phyloP scores from a whole-genome alignment of 805 yeast genomes.

The Metschnikowia koreensis region DNA sequence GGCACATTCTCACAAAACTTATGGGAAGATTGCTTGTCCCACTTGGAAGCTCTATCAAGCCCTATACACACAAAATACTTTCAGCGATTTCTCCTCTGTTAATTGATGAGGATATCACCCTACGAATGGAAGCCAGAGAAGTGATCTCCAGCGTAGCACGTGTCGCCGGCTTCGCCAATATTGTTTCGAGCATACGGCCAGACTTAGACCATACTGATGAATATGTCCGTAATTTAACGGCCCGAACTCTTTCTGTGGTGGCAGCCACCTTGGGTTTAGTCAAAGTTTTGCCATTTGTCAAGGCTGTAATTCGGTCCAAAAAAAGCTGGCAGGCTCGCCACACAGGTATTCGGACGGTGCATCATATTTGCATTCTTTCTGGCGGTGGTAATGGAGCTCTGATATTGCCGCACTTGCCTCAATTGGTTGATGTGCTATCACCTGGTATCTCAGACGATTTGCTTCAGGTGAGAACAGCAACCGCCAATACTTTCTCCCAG shows the following conservation, averaged over 20 bases:
- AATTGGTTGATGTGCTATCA: conserved; percentile 58
- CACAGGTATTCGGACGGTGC: conserved; percentile 75
- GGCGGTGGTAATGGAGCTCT: conserved; percentile 53
- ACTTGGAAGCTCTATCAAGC: conserved; percentile 63
- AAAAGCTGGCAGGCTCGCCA: conserved; percentile 81
- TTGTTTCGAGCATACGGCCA: conserved; percentile 76
- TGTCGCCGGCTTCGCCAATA: conserved; percentile 78
- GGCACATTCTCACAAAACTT: conserved; percentile 77
- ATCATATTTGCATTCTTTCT: conserved; percentile 64
- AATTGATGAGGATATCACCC: conserved; percentile 73
- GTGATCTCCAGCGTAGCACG: conserved; percentile 70
- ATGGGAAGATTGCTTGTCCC: conserved; percentile 66
- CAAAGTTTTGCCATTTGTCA: conserved; percentile 71
- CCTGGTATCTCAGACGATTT: conserved; percentile 67
- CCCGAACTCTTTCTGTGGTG: conserved; percentile 80
- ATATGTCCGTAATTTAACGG: conserved; percentile 68
- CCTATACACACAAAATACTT: conserved; percentile 70
- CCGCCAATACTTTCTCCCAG: conserved; percentile 70
- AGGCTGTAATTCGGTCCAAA: conserved; percentile 73
- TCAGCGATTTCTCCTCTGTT: conserved; percentile 76
- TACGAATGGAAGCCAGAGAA: conserved; percentile 77
- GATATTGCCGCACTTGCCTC: conserved; percentile 69
- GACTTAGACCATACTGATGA: conserved; percentile 84
- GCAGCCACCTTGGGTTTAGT: conserved; percentile 77
- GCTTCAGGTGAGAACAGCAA: conserved; percentile 58